Conservation (phyloP, 345 rosid species). For the Gossypium stocksii region DNA sequence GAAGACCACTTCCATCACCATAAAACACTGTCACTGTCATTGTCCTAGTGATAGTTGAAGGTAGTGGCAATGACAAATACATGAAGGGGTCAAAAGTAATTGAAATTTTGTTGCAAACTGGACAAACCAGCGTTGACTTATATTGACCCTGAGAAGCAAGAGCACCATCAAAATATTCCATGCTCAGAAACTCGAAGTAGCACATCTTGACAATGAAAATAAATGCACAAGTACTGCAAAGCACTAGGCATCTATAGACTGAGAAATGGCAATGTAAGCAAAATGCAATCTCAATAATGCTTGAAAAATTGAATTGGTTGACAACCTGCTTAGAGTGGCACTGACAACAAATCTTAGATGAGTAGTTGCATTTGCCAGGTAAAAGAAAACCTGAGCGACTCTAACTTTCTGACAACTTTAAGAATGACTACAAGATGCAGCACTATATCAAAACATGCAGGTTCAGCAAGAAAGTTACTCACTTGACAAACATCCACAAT, state of each 20-base stretch:
- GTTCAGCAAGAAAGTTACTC: slow-evolving; percentile 21
- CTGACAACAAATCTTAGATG: neutral
- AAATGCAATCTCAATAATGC: neutral
- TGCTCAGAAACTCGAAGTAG: neutral
- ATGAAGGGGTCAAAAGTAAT: slow-evolving; percentile 94
- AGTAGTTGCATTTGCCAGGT: slow-evolving; percentile 2
- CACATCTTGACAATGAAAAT: neutral
- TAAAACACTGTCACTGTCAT: slow-evolving; percentile 79
- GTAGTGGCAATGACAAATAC: slow-evolving; percentile 86
- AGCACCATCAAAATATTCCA: slow-evolving; percentile 15
- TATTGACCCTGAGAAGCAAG: slow-evolving; percentile 77
- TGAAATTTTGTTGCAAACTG: slow-evolving; percentile 76
- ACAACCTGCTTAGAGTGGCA: neutral
- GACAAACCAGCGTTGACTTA: slow-evolving; percentile 90
- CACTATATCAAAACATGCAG: slow-evolving; percentile 1
- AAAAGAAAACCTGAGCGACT: neutral
- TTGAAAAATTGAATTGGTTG: neutral
- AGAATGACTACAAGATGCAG: neutral
- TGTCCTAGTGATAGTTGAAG: slow-evolving; percentile 67
- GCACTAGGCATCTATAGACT: neutral
- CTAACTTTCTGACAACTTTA: neutral
- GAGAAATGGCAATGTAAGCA: neutral
- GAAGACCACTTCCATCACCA: slow-evolving; percentile 67
- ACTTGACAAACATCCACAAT: slow-evolving; percentile 97
- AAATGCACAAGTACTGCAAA: neutral